Base-by-base conservation (phyloP, 2,329 filamentous ascomycete genomes). In the Colletotrichum cordylinicola region DNA sequence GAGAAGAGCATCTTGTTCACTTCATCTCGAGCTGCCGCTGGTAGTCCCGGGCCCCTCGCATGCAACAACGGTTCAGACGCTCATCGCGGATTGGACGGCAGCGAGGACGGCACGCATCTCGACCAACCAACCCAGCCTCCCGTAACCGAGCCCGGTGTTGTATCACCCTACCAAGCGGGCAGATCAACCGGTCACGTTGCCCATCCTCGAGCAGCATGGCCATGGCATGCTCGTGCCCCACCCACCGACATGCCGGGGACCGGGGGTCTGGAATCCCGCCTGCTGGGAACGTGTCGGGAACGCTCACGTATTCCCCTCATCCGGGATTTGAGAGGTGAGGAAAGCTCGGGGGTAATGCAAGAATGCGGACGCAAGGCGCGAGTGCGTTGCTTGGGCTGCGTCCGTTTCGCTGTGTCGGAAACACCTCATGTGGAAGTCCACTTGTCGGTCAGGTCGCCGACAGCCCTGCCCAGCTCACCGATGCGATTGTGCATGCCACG, bases 151-250 rank as follows among this genome's bases (percentile, higher is more conserved):
- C 70, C 68, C 56, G 70, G 58, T 35, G 62, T 31, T 73, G 73
- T 75, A 64, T 58, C 43, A 73, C 73, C 48, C 13, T 68, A 64
- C 64, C 64, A 65, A 35, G 56, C 56, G 64, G 60, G 70, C 64
- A 73, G 73, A 69, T 73, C 70, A 68, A 29, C 67, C 68, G 60
- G 73, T 69, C 70, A 73, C 64, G 43, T 58, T 73, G 39, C 67
- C 60, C n/a, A 39, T 43, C 43, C 31, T 67, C 56, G 62, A 64
- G 39, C 39, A 43, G 39, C 39, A 43, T 43, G 58, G 61, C 29
- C 29, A 61, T 61, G 58, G 27, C 6, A 61, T 61, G 58, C 58
- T 43, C 39, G 39, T 60, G 29, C 48, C 35, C 39, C 55, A 31
- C 33, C 29, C 55, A 31, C 31, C 58, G 39, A n/a, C 48, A 67